A percentile compares a stretch with the other conserved stretches of the same genome.
Conservation (phyloP, 768 basidiomycete species). For the Coprinellus micaceus region DNA sequence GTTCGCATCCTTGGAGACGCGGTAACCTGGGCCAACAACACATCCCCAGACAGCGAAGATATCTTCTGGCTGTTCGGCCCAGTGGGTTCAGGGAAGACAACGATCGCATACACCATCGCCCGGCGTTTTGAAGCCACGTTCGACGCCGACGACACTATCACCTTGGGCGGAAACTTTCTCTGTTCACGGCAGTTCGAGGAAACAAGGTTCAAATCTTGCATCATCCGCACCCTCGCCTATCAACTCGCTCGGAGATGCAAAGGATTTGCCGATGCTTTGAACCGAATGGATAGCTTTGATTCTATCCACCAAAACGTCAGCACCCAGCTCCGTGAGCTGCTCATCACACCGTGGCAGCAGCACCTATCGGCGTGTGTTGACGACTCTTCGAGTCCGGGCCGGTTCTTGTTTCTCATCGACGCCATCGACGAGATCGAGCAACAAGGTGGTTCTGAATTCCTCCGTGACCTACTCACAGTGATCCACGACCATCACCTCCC, state of each 20-base stretch:
- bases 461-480: constrained; percentile 8
- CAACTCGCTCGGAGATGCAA: constrained; percentile 21
- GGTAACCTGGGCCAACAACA: constrained; percentile 20
- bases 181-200: constrained; percentile 24
- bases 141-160: constrained; percentile 8
- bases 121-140: constrained; percentile 10
- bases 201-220: too few relatives aligned
- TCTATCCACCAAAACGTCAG: constrained; percentile 5
- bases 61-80: constrained; percentile 19
- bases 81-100: constrained; percentile 22
- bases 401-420: constrained; percentile 20
- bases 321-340: constrained; percentile 13
- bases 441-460: constrained; percentile 14
- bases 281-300: constrained; percentile 4
- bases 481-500: background rate
- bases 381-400: background rate
- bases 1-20: constrained; percentile 20
- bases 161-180: constrained; percentile 26
- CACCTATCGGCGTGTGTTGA: constrained; percentile 2
- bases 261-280: constrained; percentile 17
- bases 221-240: constrained; percentile 23
- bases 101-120: constrained; percentile 24
- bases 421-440: constrained; percentile 23
- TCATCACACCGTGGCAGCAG: constrained; percentile 13
- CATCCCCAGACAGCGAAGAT: constrained; percentile 11